Base-by-base conservation (phyloP, 2,329 filamentous ascomycete genomes). In the Fusarium sambucinum region DNA sequence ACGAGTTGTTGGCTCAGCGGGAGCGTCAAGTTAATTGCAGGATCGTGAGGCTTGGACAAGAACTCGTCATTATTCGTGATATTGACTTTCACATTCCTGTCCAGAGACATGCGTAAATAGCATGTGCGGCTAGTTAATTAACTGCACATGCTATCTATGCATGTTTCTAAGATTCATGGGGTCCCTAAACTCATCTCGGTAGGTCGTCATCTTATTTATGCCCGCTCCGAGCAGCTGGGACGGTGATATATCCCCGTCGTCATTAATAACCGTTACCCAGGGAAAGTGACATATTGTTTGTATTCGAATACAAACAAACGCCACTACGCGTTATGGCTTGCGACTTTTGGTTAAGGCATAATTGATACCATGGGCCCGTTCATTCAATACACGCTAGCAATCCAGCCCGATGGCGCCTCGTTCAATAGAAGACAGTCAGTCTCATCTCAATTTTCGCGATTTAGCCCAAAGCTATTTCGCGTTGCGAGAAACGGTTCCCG, bases 161-260 rank as follows among this genome's bases (percentile, higher is more conserved):
- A 57, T 54, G 60, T 55, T 63, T 66, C 46, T 38, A 12, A 44
- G 54, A 30, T 51, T 35, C 50, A 37, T 57, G 45, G 54, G 42
- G 55, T 63, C 52, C 56, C 48, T 52, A 56, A 45, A 30, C 52
- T 68, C 72, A 73, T 73, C 69, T 73, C 71, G 64, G 66, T 38
- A 69, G 61, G 37, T 29, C 19, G 14, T 25, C 35, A 30, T 32
- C 58, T 54, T 57, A 69, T 47, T 55, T 56, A 60, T 67, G 59
- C 45, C 46, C 44, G 60, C 55, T 59, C 62, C 61, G 47, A 68
- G 55, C 59, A 56, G 56, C 63, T 33, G 59, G 70, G 33, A 57
- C 63, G 59, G 59, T 55, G 44, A 56, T 52, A 47, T 58, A 45
- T 59, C 41, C 23, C 58, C 55, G 55, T 70, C 58, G 64, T 68